Evolutionary conservation across 352 stramenopile species (phyloP).

Genomic region (Phytophthora niederhauseri): DNA sequence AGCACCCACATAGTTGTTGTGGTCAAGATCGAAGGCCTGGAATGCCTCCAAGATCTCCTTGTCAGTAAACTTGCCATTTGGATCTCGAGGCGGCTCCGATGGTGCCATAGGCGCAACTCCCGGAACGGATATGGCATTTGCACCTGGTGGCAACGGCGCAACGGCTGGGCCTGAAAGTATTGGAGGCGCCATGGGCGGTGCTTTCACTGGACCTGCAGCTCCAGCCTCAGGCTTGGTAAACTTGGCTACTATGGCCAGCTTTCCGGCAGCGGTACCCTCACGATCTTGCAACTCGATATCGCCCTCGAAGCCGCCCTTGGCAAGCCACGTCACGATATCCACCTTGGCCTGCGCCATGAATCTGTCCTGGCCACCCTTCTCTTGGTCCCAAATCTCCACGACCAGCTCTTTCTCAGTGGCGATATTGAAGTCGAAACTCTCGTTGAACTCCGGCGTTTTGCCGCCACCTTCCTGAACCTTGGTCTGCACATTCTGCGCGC

Average conservation of each 20-base stretch:
- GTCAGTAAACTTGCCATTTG: constrained; percentile 96
- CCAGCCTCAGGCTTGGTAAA: constrained; percentile 75
- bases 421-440: constrained; percentile 96
- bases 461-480: constrained; percentile 90
- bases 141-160: constrained; percentile 59
- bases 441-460: constrained; percentile 95
- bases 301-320: constrained; percentile 92
- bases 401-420: constrained; percentile 94
- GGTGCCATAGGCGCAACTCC: constrained; percentile 59
- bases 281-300: constrained; percentile 92
- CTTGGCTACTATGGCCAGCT: constrained; percentile 87
- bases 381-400: constrained; percentile 93
- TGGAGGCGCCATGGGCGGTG: constrained; percentile 58
- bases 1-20: constrained; percentile 96
- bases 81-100: constrained; percentile 84
- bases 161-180: constrained; percentile 70
- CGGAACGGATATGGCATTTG: constrained; percentile 59
- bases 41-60: constrained; percentile 96
- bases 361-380: constrained; percentile 88
- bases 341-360: constrained; percentile 94
- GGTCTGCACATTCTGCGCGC: constrained; percentile 78
- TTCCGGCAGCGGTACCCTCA: constrained; percentile 73
- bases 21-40: constrained; percentile 94
- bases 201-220: constrained; percentile 46
- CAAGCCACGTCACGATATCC: constrained; percentile 94